These are phyloP conservation scores for Elongisporangium prolatum DNA, from an alignment of 352 stramenopile species.

Conservation along the genomic window DNA sequence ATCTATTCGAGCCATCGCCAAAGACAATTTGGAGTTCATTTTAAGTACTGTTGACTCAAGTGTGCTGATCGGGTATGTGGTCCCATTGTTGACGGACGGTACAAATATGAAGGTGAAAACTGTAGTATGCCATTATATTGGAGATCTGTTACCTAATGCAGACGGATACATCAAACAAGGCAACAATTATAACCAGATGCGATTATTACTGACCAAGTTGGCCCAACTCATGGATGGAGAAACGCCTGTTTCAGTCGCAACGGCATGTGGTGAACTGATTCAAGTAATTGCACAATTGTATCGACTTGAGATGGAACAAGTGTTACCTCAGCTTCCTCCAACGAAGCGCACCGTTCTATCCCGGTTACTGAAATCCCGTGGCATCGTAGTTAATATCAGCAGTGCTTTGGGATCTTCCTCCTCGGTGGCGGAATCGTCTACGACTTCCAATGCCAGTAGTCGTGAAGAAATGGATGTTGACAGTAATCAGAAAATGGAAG, in stretches of 20 bases:
- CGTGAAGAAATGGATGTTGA: slow-evolving; percentile 3
- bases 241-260: slow-evolving; percentile 47
- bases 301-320: slow-evolving; percentile 41
- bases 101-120: slow-evolving; percentile 79
- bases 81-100: slow-evolving; percentile 63
- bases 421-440: background rate
- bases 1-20: slow-evolving; percentile 35
- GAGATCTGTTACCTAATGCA: slow-evolving; percentile 42
- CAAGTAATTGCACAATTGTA: slow-evolving; percentile 42
- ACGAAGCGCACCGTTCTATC: slow-evolving; percentile 46
- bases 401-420: background rate
- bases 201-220: slow-evolving; percentile 62
- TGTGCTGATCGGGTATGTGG: slow-evolving; percentile 35
- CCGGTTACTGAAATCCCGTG: slow-evolving; percentile 51
- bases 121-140: slow-evolving; percentile 63
- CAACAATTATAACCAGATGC: slow-evolving; percentile 62
- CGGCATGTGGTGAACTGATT: slow-evolving; percentile 55
- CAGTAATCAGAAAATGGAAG: slow-evolving; percentile 13
- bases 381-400: slow-evolving; percentile 40
- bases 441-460: slow-evolving; percentile 3
- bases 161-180: slow-evolving; percentile 58
- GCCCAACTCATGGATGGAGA: slow-evolving; percentile 63
- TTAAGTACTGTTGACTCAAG: slow-evolving; percentile 40
- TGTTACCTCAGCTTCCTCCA: slow-evolving; percentile 49
- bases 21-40: slow-evolving; percentile 61